Percentiles rank a stretch among this genome's conserved stretches.
phyloP scores from a whole-genome alignment of 495 filamentous ascomycete species.

The Aspergillus saccharolyticus region DNA sequence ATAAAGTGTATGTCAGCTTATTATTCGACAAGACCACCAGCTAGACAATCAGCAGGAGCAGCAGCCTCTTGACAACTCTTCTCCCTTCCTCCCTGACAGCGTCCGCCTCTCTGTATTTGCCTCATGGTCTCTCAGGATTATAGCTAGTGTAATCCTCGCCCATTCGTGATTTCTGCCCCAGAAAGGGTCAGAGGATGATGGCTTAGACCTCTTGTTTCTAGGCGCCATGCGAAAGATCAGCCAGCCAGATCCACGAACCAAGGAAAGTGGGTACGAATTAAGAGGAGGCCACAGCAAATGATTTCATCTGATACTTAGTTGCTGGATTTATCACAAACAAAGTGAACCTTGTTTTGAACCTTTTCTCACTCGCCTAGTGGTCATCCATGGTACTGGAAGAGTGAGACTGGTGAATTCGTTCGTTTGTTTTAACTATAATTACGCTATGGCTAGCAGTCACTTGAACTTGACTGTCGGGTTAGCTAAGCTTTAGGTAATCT shows the following conservation, averaged over 20 bases:
- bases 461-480: neutral
- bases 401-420: neutral
- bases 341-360: constrained; percentile 21
- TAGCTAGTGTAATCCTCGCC: neutral
- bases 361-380: constrained; percentile 15
- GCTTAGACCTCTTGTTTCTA: constrained; percentile 5
- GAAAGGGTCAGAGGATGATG: constrained; percentile 1
- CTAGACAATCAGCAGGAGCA: no score
- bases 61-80: no score
- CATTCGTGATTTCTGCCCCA: neutral
- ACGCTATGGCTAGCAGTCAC: neutral
- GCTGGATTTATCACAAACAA: constrained; percentile 14
- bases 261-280: constrained; percentile 13
- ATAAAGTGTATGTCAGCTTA: no score
- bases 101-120: neutral
- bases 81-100: neutral
- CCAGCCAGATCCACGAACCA: neutral
- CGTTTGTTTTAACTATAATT: neutral
- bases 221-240: constrained; percentile 10
- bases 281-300: constrained; percentile 10
- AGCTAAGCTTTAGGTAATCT: neutral
- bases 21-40: no score
- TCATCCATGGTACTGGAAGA: constrained; percentile 16
- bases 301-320: constrained; percentile 8
- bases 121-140: neutral